These are phyloP conservation scores for Pseudogymnoascus sp. DNA, from an alignment of 2,329 filamentous ascomycete genomes.

Conservation along the genomic window DNA sequence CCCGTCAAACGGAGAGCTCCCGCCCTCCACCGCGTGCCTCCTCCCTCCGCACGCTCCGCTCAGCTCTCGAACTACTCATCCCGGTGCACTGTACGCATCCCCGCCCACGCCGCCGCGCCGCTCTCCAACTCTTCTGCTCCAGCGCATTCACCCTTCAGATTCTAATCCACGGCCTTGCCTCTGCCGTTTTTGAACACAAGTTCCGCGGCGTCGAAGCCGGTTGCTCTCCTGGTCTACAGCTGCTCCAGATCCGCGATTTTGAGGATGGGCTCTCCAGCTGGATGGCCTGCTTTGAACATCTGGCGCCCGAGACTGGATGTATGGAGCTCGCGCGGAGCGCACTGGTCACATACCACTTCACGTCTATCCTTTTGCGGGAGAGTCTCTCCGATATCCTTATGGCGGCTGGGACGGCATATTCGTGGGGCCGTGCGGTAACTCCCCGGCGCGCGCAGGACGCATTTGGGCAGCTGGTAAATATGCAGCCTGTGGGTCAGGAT, in stretches of 20 bases:
- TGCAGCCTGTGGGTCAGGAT: conserved; percentile 19
- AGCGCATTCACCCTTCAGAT: conserved; percentile 19
- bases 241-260: conserved; percentile 18
- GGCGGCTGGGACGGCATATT: conserved; percentile 21
- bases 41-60: conserved; percentile 16
- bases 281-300: conserved; percentile 17
- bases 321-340: conserved; percentile 17
- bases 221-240: conserved; percentile 11
- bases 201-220: conserved; percentile 18
- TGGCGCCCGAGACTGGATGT: conserved; percentile 14
- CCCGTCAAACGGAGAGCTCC: conserved; percentile 13
- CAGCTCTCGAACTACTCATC: conserved; percentile 19
- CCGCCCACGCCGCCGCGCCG: conserved; percentile 14
- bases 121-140: conserved; percentile 15
- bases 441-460: conserved; percentile 21
- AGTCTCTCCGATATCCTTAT: conserved; percentile 21
- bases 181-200: conserved; percentile 20
- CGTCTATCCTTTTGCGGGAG: conserved; percentile 18
- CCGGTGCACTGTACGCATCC: conserved; percentile 17
- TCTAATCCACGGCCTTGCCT: conserved; percentile 20
- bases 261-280: conserved; percentile 18
- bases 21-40: neutral
- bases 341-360: conserved; percentile 20
- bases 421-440: conserved; percentile 20
- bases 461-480: conserved; percentile 17